A percentile compares a stretch with the other conserved stretches of the same genome.
Conservation (phyloP, 1,284 basidiomycete genomes). For the Lignosus rhinocerotis region DNA sequence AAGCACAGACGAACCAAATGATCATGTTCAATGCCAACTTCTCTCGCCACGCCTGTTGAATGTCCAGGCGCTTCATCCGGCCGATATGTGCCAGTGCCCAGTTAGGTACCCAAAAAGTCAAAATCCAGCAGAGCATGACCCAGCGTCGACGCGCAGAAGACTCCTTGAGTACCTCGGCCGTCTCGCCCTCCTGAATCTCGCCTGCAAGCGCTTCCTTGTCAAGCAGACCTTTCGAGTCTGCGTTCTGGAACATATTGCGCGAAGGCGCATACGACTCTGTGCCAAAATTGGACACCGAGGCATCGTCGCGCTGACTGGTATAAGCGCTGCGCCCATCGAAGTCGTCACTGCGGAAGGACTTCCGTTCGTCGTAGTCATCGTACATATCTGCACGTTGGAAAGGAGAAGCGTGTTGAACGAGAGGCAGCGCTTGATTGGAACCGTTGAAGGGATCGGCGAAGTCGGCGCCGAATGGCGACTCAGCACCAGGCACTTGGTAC, state of each 20-base stretch:
- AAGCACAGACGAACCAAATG: slow-evolving; percentile 93
- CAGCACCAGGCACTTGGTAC: slow-evolving; percentile 54
- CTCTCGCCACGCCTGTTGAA: slow-evolving; percentile 97
- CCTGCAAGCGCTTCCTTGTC: slow-evolving; percentile 83
- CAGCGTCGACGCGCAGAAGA: slow-evolving; percentile 80
- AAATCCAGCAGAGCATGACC: slow-evolving; percentile 87
- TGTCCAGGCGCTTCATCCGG: slow-evolving; percentile 91
- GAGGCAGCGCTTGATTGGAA: slow-evolving; percentile 64
- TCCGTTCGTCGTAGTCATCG: slow-evolving; percentile 78
- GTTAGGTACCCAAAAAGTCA: slow-evolving; percentile 91
- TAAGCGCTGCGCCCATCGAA: slow-evolving; percentile 74
- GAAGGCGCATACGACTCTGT: slow-evolving; percentile 93
- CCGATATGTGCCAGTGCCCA: slow-evolving; percentile 72
- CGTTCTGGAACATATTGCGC: slow-evolving; percentile 90
- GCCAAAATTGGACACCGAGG: slow-evolving; percentile 77
- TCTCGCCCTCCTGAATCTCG: slow-evolving; percentile 83
- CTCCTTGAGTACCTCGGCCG: slow-evolving; percentile 84
- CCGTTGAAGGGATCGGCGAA: slow-evolving; percentile 43
- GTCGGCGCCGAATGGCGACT: slow-evolving; percentile 53
- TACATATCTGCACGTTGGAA: slow-evolving; percentile 72
- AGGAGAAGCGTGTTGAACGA: slow-evolving; percentile 79
- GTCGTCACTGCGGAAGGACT: slow-evolving; percentile 74
- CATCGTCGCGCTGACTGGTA: slow-evolving; percentile 78
- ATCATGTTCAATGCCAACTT: slow-evolving; percentile 95
- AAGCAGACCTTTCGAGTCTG: slow-evolving; percentile 69